phyloP scores from a whole-genome alignment of 495 filamentous ascomycete genomes.

The Neurospora tetraspora region DNA sequence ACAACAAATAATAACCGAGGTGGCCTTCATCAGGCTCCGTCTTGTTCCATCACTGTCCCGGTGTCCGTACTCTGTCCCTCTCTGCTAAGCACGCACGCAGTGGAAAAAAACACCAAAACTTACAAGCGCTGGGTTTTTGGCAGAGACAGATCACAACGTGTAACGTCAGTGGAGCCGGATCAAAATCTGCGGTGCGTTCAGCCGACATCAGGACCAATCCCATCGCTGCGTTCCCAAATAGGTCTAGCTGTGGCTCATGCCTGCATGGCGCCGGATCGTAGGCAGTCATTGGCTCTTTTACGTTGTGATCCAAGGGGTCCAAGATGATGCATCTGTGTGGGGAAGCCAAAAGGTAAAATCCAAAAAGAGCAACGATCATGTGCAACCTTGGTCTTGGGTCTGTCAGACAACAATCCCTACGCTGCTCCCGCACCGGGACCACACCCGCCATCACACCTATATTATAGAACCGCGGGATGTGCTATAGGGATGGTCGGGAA shows the following conservation, averaged over 20 bases:
- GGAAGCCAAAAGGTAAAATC: constrained; percentile 21
- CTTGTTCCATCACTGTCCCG: neutral
- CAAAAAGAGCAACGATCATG: constrained; percentile 24
- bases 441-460: neutral
- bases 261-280: neutral
- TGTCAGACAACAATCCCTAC: constrained; percentile 1
- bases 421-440: neutral
- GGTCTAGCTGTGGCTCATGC: constrained; percentile 21
- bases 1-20: neutral
- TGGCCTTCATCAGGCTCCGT: neutral
- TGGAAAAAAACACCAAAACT: too few species aligned
- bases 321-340: constrained; percentile 9
- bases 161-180: neutral
- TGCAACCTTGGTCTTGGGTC: constrained; percentile 18
- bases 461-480: neutral
- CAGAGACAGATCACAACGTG: neutral
- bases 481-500: neutral
- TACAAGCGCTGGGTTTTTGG: neutral
- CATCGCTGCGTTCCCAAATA: constrained; percentile 1
- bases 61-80: neutral
- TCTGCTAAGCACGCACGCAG: too few species aligned
- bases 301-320: constrained; percentile 4
- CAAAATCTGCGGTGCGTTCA: neutral
- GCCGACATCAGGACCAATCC: neutral
- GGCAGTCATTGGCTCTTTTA: constrained; percentile 17